Evolutionary conservation across 2,329 filamentous ascomycete genomes (phyloP).

Genomic region (Metarhizium brunneum): DNA sequence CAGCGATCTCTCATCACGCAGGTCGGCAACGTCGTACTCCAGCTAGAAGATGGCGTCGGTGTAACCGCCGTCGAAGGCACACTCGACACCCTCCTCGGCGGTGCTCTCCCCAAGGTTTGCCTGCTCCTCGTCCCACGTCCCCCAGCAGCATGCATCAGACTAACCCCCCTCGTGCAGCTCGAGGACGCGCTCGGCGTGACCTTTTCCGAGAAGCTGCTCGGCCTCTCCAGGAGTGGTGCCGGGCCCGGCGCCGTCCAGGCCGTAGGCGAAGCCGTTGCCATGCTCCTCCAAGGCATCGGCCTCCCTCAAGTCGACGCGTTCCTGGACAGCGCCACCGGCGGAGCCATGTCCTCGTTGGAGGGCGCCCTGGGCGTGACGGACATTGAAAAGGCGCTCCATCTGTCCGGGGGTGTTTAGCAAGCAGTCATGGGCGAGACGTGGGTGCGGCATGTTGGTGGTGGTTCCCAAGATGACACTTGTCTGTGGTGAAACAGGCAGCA

Average conservation of each 20-base stretch:
- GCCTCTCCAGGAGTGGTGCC: constrained; percentile 3
- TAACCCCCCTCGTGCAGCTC: constrained; percentile 1
- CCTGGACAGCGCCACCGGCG: too few relatives aligned
- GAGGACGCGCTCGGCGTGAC: constrained; percentile 7
- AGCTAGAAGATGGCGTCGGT: neutral
- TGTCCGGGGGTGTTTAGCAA: too few relatives aligned
- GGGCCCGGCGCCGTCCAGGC: constrained; percentile 6
- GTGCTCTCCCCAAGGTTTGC: neutral
- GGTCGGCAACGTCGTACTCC: neutral
- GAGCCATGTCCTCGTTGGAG: too few relatives aligned
- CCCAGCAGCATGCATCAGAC: neutral
- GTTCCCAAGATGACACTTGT: too few relatives aligned
- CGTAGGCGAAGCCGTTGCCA: constrained; percentile 4
- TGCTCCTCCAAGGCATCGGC: neutral
- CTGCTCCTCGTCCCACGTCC: neutral
- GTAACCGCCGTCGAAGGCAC: neutral
- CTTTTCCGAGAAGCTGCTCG: constrained; percentile 8
- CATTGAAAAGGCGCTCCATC: too few relatives aligned
- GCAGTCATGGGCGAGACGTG: too few relatives aligned
- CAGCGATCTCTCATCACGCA: constrained; percentile 3
- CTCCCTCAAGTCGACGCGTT: too few relatives aligned
- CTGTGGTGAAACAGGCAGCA: too few relatives aligned
- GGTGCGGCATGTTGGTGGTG: too few relatives aligned
- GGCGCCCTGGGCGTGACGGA: too few relatives aligned
- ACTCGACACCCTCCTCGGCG: neutral